Evolutionary conservation across 2,329 filamentous ascomycete species (phyloP), one percentile per base, ranked within the genome.

Genomic region (Hirsutella thompsonii): DNA sequence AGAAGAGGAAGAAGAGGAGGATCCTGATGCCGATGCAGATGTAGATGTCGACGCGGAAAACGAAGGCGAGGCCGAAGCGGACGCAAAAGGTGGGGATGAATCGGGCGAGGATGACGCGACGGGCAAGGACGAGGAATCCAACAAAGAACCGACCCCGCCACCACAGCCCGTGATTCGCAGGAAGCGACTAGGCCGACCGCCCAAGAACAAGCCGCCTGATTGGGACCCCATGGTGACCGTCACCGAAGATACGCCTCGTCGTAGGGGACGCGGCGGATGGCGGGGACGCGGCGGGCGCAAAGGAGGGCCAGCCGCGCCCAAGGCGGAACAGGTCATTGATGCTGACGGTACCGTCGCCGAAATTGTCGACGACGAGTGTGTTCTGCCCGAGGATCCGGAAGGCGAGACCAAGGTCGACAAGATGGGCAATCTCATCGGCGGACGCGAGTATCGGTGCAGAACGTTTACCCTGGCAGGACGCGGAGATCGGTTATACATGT

Each of bases 341-440:
- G 93, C 93, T 55, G 88, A 95, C 53, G 92, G 92, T 39, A 94
- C 88, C 44, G 79, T 87, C 62, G 81, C 90, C 64, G 83, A 92
- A 54, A 90, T 98, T 43, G 73, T 87, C 45, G 76, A 94, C 55
- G 92, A 98, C 54, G 92, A 98, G 65, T 86, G 94, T 36, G 83
- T 82, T 28, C 69, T 98, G 36, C 86, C 89, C 0, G 83, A 89
- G 48, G 90, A 96, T 52, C 64, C 80, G 1, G 87, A 90, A 55
- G 92, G 92, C 50, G 89, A 95, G 64, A 77, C 77, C 48, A 98
- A 96, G 66, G 90, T 98, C 8, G 86, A 95, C 64, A 90, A 90
- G 65, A 63, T 83, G 52, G 92, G 92, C 23, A 79, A 85, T 53
- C 73, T 98, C 3, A 72, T 80, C 47, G 92, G 78, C 21, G 89